Conservation (phyloP, 371 early-diverging fungal genomes). For the Mucor lusitanicus region DNA sequence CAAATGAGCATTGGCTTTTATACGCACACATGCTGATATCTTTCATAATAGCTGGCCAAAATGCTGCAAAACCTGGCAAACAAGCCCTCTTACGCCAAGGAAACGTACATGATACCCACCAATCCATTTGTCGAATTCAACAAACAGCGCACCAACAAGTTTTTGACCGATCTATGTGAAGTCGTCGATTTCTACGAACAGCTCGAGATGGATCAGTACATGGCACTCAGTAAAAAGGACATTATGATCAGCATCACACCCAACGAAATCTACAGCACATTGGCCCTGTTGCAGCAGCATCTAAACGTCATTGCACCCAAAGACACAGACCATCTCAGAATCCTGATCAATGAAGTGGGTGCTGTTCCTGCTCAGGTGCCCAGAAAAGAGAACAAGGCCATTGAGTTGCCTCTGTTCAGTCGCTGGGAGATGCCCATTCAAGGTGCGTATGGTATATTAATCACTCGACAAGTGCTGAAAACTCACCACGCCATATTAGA, state of each 20-base stretch:
- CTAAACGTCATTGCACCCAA: slow-evolving; percentile 77
- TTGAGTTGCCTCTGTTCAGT: slow-evolving; percentile 86
- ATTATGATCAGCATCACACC: slow-evolving; percentile 84
- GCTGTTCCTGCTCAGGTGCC: slow-evolving; percentile 78
- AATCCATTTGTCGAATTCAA: slow-evolving; percentile 91
- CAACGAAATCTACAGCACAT: slow-evolving; percentile 93
- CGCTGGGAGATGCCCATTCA: slow-evolving; percentile 94
- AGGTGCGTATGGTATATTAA: slow-evolving; percentile 36
- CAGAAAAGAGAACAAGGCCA: slow-evolving; percentile 82
- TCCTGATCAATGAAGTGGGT: slow-evolving; percentile 80
- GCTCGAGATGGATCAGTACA: slow-evolving; percentile 96
- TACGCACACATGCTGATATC: neutral
- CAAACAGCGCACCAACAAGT: slow-evolving; percentile 82
- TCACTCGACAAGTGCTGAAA: too few relatives aligned
- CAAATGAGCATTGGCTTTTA: neutral
- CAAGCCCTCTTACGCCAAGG: slow-evolving; percentile 92
- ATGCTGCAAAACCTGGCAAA: slow-evolving; percentile 94
- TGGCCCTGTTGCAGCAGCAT: slow-evolving; percentile 81
- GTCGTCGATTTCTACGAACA: slow-evolving; percentile 94
- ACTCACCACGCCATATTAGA: slow-evolving; percentile 22
- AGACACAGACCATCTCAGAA: slow-evolving; percentile 78
- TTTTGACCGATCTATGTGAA: slow-evolving; percentile 90
- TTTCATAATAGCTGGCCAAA: slow-evolving; percentile 71
- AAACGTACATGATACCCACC: slow-evolving; percentile 88
- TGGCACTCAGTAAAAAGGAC: slow-evolving; percentile 92